Conservation (phyloP, 2,329 filamentous ascomycete species). For the Colletotrichum lentis region DNA sequence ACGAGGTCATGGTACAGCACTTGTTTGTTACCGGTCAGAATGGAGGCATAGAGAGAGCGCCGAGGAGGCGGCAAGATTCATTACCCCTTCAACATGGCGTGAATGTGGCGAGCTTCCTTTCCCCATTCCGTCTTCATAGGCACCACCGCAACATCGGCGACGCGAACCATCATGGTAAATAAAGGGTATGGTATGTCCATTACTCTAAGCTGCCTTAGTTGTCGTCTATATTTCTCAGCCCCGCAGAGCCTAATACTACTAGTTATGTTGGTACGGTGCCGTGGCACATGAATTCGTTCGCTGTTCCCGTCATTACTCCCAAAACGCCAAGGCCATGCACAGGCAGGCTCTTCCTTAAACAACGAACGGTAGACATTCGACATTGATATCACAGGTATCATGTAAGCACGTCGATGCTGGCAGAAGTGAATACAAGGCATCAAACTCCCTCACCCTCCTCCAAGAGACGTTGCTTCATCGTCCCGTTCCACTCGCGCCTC, state of each 20-base stretch:
- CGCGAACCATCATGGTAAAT: background rate
- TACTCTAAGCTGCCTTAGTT: constrained; percentile 35
- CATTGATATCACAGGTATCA: constrained; percentile 36
- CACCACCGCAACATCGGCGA: background rate
- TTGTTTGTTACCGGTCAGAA: background rate
- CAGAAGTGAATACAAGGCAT: constrained; percentile 30
- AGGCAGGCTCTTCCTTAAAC: constrained; percentile 32
- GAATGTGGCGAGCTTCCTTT: no score
- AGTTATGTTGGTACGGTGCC: constrained; percentile 35
- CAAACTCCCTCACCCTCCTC: constrained; percentile 10
- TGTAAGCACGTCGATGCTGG: constrained; percentile 33
- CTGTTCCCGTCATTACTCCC: constrained; percentile 35
- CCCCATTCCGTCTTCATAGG: background rate
- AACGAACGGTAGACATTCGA: constrained; percentile 31
- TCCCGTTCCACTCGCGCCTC: constrained; percentile 25
- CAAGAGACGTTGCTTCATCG: constrained; percentile 30
- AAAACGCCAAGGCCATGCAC: constrained; percentile 36
- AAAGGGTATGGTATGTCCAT: constrained; percentile 37
- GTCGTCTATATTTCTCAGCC: constrained; percentile 36
- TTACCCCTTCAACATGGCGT: no score
- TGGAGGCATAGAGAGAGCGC: no score
- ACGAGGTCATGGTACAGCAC: background rate
- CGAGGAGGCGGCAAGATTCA: no score
- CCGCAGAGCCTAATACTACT: constrained; percentile 36
- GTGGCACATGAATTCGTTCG: constrained; percentile 35